These are phyloP conservation scores for Aspergillus puulaauensis DNA, from an alignment of 2,329 filamentous ascomycete species.

Conservation along the genomic window DNA sequence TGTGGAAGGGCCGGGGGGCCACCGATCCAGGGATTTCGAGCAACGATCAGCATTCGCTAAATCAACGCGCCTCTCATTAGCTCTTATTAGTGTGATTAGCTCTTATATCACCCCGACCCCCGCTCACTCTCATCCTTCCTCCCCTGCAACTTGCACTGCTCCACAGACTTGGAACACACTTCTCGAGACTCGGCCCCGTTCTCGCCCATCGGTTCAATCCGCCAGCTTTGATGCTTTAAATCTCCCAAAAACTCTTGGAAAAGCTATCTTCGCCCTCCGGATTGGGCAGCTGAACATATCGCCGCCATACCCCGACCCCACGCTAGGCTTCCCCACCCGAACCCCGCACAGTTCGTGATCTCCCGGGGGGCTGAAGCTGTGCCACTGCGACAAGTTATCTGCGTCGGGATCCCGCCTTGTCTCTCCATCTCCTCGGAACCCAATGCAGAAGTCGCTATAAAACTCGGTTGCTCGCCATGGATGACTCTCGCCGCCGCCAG, in stretches of 20 bases:
- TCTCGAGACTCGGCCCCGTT: too few relatives aligned
- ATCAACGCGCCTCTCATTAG: too few relatives aligned
- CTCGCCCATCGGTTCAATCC: too few relatives aligned
- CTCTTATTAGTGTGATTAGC: too few relatives aligned
- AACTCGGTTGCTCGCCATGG: background rate
- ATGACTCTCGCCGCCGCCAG: conserved; percentile 3
- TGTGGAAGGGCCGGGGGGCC: too few relatives aligned
- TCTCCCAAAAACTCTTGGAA: background rate
- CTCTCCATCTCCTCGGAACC: background rate
- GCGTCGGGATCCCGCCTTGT: background rate
- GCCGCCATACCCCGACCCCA: background rate
- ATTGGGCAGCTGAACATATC: background rate
- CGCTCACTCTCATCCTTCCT: background rate
- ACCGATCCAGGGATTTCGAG: too few relatives aligned
- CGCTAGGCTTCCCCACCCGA: background rate
- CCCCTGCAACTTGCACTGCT: background rate
- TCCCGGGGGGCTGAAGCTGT: too few relatives aligned
- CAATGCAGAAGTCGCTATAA: background rate
- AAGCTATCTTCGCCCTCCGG: background rate
- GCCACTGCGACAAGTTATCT: too few relatives aligned
- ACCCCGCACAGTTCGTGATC: background rate
- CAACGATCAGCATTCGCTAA: too few relatives aligned
- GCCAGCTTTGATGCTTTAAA: too few relatives aligned
- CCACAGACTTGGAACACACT: too few relatives aligned
- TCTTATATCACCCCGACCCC: background rate